phyloP scores from a whole-genome alignment of 2,329 filamentous ascomycete genomes.

The Calonectria hawksworthii region DNA sequence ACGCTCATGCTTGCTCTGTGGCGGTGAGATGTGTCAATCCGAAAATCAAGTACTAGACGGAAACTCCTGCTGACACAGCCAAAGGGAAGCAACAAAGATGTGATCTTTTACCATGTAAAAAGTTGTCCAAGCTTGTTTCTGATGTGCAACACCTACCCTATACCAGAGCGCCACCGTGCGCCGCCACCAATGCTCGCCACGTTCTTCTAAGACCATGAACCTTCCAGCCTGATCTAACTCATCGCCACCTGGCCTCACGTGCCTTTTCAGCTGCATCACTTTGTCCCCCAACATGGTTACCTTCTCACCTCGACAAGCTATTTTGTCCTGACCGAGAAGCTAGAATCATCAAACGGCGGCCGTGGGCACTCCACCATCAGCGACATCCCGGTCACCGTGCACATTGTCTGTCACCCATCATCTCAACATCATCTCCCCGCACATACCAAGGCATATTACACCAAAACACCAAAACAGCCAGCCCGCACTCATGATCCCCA shows the following conservation, averaged over 20 bases:
- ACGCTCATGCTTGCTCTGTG: too few species aligned
- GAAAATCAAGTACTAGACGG: not conserved
- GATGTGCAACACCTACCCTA: not conserved
- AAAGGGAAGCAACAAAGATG: not conserved
- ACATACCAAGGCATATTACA: conserved; percentile 3
- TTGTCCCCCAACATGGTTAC: not conserved
- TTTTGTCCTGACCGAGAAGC: too few species aligned
- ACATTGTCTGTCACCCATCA: not conserved
- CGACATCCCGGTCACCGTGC: not conserved
- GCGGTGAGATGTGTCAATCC: not conserved
- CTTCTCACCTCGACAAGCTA: not conserved
- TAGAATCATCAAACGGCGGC: not conserved
- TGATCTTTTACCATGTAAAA: not conserved
- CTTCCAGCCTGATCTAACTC: conserved; percentile 1
- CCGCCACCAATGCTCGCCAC: not conserved
- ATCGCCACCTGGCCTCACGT: conserved; percentile 3
- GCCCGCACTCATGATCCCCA: conserved; percentile 47
- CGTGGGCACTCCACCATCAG: not conserved
- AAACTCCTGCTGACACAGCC: not conserved
- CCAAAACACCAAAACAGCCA: conserved; percentile 14
- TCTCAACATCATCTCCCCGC: not conserved
- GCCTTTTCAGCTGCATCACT: not conserved
- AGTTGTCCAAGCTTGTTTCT: not conserved
- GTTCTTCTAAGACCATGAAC: not conserved
- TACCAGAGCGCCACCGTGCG: not conserved